These are phyloP conservation scores for Halenospora varia DNA, from an alignment of 495 filamentous ascomycete species.

Conservation along the genomic window DNA sequence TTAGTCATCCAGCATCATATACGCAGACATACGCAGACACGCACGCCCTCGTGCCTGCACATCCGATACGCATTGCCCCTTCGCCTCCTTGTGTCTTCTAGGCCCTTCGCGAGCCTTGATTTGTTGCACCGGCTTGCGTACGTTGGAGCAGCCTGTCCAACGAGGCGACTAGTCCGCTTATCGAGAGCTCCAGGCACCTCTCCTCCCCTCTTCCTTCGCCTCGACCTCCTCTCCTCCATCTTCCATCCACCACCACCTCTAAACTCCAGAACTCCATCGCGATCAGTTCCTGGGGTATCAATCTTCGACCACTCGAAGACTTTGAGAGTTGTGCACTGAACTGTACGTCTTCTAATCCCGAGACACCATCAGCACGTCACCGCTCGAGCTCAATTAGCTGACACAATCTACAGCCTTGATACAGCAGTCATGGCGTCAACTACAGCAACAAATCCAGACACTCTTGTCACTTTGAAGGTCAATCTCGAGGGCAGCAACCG, in stretches of 20 bases:
- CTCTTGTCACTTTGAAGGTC: slow-evolving; percentile 82
- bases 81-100: background rate
- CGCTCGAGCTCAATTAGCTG: slow-evolving; percentile 18
- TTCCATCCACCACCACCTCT: slow-evolving; percentile 4
- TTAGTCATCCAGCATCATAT: too few species aligned
- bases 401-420: slow-evolving; percentile 14
- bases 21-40: too few species aligned
- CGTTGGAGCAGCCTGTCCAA: background rate
- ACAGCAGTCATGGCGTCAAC: slow-evolving; percentile 22
- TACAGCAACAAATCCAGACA: slow-evolving; percentile 50
- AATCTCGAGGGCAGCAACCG: slow-evolving; percentile 65
- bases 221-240: slow-evolving; percentile 3
- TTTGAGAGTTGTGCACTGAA: background rate
- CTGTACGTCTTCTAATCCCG: slow-evolving; percentile 11
- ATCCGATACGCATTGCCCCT: too few species aligned
- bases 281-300: slow-evolving; percentile 1
- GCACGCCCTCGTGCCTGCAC: too few species aligned
- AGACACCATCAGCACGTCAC: slow-evolving; percentile 19
- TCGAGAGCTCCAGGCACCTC: slow-evolving; percentile 10
- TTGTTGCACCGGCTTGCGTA: background rate
- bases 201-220: slow-evolving; percentile 3
- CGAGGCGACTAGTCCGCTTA: background rate
- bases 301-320: slow-evolving; percentile 7
- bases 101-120: background rate
- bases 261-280: slow-evolving; percentile 4